These are phyloP conservation scores for Penicillium sp. DNA, from an alignment of 2,329 filamentous ascomycete genomes.

Conservation along the genomic window DNA sequence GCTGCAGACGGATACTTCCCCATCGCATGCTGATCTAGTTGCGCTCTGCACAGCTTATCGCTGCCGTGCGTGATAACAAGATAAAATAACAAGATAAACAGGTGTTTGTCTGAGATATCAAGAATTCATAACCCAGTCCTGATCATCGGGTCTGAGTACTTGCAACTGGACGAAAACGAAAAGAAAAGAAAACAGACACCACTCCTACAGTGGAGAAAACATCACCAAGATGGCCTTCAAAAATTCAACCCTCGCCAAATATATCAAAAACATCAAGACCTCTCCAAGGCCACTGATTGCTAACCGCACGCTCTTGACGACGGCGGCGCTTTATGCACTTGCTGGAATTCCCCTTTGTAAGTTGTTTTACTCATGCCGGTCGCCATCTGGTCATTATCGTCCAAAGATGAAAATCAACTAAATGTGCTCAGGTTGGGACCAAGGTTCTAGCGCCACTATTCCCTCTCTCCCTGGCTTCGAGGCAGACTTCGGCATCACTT, in stretches of 20 bases:
- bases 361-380: neutral
- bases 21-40: neutral
- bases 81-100: neutral
- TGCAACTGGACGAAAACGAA: neutral
- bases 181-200: too few species aligned
- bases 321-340: slow-evolving; percentile 6
- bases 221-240: slow-evolving; percentile 2
- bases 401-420: neutral
- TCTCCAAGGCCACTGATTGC: slow-evolving; percentile 7
- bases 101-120: neutral
- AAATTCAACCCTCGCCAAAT: slow-evolving; percentile 8
- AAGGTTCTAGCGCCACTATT: slow-evolving; percentile 22
- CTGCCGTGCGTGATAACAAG: neutral
- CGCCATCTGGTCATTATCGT: neutral
- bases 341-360: slow-evolving; percentile 9
- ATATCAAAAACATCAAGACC: slow-evolving; percentile 9
- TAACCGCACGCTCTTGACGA: slow-evolving; percentile 6
- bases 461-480: slow-evolving; percentile 33
- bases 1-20: slow-evolving; percentile 1
- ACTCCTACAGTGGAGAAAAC: neutral
- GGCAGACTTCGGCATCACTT: slow-evolving; percentile 30
- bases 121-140: neutral
- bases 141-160: too few species aligned
- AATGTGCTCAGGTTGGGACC: slow-evolving; percentile 10
- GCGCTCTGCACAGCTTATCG: neutral